These are phyloP conservation scores for Sorghum bicolor DNA, from an alignment of 176 grass and related monocot genomes.

Conservation along the genomic window Sorghum_bicolor_NCBIv3 NC_012872.2:11593001-11593500, in stretches of 20 bases:
- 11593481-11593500: background rate
- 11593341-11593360: conserved; percentile 6
- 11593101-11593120: conserved; percentile 14
- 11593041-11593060: conserved; percentile 7
- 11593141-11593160: background rate
- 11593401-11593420: conserved; percentile 10
- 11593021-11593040: background rate
- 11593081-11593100: background rate
- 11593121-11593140: background rate
- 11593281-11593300: background rate
- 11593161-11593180: background rate
- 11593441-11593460: background rate
- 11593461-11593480: background rate
- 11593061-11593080: background rate
- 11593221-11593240: background rate
- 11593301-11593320: background rate
- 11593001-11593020: background rate
- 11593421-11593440: background rate
- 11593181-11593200: background rate
- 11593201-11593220: background rate
- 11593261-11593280: background rate
- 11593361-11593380: background rate
- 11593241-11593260: background rate
- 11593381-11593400: conserved; percentile 7
- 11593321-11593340: background rate